Conservation (phyloP, 305 asterid species). For the Petunia hybrid region DNA sequence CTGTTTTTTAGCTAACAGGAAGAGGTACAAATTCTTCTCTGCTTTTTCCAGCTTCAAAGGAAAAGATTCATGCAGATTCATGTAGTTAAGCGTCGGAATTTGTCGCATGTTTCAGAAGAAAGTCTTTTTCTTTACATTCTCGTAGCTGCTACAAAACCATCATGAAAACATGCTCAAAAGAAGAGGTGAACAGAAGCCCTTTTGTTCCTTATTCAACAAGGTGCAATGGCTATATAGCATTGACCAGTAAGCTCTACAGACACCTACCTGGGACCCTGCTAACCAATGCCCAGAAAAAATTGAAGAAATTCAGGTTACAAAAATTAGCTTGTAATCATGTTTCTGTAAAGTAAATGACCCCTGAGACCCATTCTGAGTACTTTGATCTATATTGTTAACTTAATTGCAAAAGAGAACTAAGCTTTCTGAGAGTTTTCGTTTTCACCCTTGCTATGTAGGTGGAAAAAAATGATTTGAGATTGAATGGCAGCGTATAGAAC, state of each 20-base stretch:
- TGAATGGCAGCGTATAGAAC: conserved; percentile 92
- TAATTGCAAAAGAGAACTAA: not conserved
- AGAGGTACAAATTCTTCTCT: no score
- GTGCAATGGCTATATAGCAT: conserved; percentile 17
- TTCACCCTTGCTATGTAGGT: conserved; percentile 60
- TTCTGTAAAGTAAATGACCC: conserved; percentile 15
- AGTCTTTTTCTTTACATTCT: not conserved
- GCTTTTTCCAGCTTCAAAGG: not conserved
- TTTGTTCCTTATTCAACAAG: conserved; percentile 7
- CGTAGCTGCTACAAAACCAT: not conserved
- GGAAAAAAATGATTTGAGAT: conserved; percentile 97
- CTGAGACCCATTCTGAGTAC: not conserved
- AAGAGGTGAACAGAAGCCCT: not conserved
- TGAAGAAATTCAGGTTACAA: conserved; percentile 8
- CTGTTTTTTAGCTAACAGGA: no score
- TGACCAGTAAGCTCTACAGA: conserved; percentile 30
- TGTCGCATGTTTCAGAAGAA: not conserved
- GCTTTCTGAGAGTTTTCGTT: not conserved
- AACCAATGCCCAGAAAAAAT: conserved; percentile 28
- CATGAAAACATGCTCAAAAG: not conserved
- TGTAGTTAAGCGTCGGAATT: not conserved
- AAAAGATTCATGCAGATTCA: not conserved
- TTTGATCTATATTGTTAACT: conserved; percentile 25
- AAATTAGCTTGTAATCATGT: conserved; percentile 22
- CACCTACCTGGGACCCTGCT: conserved; percentile 27